These are phyloP conservation scores for Plasmodium ovale DNA, from an alignment of 169 alveolate species.

Conservation along the genomic window DNA sequence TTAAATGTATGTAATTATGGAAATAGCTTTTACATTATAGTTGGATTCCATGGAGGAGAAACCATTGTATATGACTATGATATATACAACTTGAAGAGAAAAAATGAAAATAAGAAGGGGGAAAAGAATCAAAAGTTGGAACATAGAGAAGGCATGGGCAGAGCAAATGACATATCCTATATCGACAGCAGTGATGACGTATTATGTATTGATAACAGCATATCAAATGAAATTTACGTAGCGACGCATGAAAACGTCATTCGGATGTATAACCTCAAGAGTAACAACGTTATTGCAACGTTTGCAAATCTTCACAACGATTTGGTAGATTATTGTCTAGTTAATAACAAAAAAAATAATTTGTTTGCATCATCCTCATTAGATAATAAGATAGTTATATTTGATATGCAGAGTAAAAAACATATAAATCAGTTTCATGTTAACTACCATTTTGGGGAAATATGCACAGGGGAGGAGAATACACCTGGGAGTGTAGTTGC, in stretches of 20 bases:
- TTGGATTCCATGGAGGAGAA: constrained; percentile 44
- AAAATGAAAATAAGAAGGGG: background rate
- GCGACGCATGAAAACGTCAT: constrained; percentile 29
- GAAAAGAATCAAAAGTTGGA: background rate
- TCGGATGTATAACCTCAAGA: constrained; percentile 23
- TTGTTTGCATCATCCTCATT: constrained; percentile 65
- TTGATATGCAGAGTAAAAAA: constrained; percentile 47
- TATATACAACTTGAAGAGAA: constrained; percentile 28
- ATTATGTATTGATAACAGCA: constrained; percentile 54
- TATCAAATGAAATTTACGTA: constrained; percentile 39
- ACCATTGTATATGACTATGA: constrained; percentile 35
- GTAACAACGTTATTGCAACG: constrained; percentile 28
- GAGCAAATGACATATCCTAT: background rate
- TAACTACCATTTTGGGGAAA: constrained; percentile 43
- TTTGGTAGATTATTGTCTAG: constrained; percentile 58
- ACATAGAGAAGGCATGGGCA: background rate
- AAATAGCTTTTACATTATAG: constrained; percentile 29
- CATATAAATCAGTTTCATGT: constrained; percentile 40
- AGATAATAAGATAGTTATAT: constrained; percentile 46
- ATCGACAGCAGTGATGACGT: constrained; percentile 22
- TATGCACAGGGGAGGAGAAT: background rate
- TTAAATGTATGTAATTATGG: constrained; percentile 61
- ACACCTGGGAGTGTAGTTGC: too few relatives aligned
- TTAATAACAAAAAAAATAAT: constrained; percentile 55
- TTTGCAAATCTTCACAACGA: constrained; percentile 34